Conservation (phyloP, 805 yeast genomes). For the Metschnikowia cubensis region DNA sequence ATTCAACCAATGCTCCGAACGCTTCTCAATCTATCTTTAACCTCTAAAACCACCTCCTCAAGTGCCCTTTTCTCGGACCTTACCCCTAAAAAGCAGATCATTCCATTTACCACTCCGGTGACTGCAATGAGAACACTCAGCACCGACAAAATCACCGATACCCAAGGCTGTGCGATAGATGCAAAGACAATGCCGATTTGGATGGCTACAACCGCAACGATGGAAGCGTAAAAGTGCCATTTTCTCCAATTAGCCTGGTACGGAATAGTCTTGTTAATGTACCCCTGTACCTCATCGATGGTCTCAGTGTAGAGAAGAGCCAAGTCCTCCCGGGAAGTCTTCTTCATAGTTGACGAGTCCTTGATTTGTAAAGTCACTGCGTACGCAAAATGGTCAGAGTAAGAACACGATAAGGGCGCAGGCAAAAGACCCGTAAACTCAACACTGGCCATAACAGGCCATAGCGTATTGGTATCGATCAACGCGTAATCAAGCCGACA, state of each 20-base stretch:
- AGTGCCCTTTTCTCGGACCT: slow-evolving; percentile 76
- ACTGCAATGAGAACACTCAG: slow-evolving; percentile 52
- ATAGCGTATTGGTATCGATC: slow-evolving; percentile 53
- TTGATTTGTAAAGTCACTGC: slow-evolving; percentile 26
- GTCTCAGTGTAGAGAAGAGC: slow-evolving; percentile 32
- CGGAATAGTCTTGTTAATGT: slow-evolving; percentile 45
- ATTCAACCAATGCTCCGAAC: neutral
- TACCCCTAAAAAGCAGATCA: slow-evolving; percentile 77
- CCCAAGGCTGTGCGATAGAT: slow-evolving; percentile 52
- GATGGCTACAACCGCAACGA: slow-evolving; percentile 40
- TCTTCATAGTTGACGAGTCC: slow-evolving; percentile 6
- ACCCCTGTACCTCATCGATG: slow-evolving; percentile 9
- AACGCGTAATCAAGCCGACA: slow-evolving; percentile 88
- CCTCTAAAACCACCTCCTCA: slow-evolving; percentile 69
- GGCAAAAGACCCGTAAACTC: slow-evolving; percentile 69
- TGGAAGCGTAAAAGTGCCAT: slow-evolving; percentile 56
- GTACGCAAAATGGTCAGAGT: slow-evolving; percentile 92
- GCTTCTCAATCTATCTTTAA: slow-evolving; percentile 29
- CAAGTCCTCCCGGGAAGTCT: slow-evolving; percentile 15
- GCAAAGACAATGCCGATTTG: slow-evolving; percentile 60
- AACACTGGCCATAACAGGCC: slow-evolving; percentile 61
- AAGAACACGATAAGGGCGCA: slow-evolving; percentile 52
- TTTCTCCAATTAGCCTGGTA: slow-evolving; percentile 66
- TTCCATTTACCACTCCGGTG: slow-evolving; percentile 70
- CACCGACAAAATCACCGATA: slow-evolving; percentile 62